Evolutionary conservation across 2,329 filamentous ascomycete genomes (phyloP).

Genomic region (Aspergillus quadrilineatus): DNA sequence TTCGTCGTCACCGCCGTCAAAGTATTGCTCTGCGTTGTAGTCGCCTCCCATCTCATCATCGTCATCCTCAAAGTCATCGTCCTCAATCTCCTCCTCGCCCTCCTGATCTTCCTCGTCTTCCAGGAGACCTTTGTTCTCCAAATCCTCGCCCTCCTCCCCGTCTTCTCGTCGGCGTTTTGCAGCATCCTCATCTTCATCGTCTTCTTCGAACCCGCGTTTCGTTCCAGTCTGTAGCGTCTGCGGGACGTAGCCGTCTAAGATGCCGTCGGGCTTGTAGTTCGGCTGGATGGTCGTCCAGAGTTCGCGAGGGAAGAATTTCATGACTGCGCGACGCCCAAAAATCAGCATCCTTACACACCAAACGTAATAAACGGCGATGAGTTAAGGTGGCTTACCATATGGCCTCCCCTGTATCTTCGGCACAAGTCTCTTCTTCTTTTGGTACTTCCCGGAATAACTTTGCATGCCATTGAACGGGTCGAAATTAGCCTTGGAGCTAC

Average conservation of each 20-base stretch:
- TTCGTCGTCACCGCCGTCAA: conserved; percentile 58
- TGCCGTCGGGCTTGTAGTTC: conserved; percentile 38
- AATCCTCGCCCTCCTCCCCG: conserved; percentile 31
- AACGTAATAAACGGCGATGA: background rate
- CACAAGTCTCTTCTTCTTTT: conserved; percentile 55
- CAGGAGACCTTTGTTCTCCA: conserved; percentile 45
- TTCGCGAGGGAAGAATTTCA: conserved; percentile 60
- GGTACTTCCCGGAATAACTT: conserved; percentile 59
- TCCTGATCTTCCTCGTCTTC: conserved; percentile 43
- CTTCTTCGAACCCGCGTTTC: conserved; percentile 47
- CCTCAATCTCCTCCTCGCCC: conserved; percentile 51
- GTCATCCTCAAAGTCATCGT: conserved; percentile 61
- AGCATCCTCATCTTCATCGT: conserved; percentile 42
- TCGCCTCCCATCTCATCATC: conserved; percentile 60
- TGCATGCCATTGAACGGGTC: conserved; percentile 64
- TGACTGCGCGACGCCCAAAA: conserved; percentile 38
- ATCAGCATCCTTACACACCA: too few species aligned
- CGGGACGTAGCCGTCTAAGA: conserved; percentile 30
- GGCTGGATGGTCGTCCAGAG: conserved; percentile 56
- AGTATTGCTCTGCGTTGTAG: conserved; percentile 66
- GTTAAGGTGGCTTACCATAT: conserved; percentile 49
- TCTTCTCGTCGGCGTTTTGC: conserved; percentile 36
- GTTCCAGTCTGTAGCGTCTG: conserved; percentile 19
- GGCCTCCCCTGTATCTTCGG: conserved; percentile 55
- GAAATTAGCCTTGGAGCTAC: conserved; percentile 48